A percentile compares a stretch with the other conserved stretches of the same genome.
These are phyloP conservation scores for Rhizopogon vesiculosus DNA, from an alignment of 768 basidiomycete species.

Conservation along the genomic window DNA sequence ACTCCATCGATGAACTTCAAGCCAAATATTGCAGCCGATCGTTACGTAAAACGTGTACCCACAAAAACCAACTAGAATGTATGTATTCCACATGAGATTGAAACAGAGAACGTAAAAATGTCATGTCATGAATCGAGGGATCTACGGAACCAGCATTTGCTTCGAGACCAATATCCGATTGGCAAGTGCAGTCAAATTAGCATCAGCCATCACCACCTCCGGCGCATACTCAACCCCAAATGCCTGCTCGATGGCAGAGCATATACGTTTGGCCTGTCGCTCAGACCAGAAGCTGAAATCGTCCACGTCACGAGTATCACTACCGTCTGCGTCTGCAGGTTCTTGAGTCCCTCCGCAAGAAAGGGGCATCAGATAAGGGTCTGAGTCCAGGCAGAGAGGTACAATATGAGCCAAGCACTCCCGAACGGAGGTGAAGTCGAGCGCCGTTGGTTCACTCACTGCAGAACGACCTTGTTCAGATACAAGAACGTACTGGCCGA, in stretches of 20 bases:
- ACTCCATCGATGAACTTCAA: too few species aligned
- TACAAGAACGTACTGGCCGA: neutral
- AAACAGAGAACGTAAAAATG: neutral
- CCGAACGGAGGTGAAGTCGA: conserved; percentile 65
- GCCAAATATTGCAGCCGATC: neutral
- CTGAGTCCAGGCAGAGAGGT: conserved; percentile 81
- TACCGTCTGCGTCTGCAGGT: conserved; percentile 10
- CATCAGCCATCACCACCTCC: conserved; percentile 91
- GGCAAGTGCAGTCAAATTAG: conserved; percentile 82
- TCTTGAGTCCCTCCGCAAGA: conserved; percentile 46
- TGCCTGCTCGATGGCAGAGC: conserved; percentile 67
- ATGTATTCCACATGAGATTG: neutral
- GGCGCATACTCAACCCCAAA: conserved; percentile 87
- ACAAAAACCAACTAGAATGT: neutral
- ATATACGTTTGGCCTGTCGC: conserved; percentile 86
- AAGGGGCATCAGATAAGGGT: conserved; percentile 74
- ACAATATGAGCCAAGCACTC: conserved; percentile 70
- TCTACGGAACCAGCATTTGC: conserved; percentile 37
- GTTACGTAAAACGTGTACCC: neutral
- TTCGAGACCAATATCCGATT: conserved; percentile 80
- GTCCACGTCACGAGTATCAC: conserved; percentile 65
- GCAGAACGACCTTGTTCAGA: conserved; percentile 9
- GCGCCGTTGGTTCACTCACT: conserved; percentile 67
- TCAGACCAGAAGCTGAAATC: conserved; percentile 96
- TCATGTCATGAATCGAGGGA: conserved; percentile 5